Percentiles rank a stretch among this genome's conserved stretches.
phyloP scores from a whole-genome alignment of 1,284 basidiomycete species.

The Puccinia novopanici region DNA sequence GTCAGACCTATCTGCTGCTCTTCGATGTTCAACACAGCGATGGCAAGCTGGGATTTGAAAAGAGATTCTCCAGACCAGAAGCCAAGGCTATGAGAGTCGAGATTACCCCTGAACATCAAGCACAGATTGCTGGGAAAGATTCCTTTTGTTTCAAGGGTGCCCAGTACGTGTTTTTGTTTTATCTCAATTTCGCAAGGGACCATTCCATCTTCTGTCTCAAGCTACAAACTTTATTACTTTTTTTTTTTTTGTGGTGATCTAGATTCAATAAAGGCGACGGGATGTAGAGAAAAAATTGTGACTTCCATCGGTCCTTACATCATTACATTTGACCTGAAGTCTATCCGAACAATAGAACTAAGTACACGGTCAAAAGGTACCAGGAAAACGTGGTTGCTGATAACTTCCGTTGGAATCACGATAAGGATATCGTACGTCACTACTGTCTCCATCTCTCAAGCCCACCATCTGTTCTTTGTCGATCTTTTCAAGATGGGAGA shows the following conservation, averaged over 20 bases:
- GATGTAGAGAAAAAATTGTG: slow-evolving; percentile 54
- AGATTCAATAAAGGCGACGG: slow-evolving; percentile 68
- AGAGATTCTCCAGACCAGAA: slow-evolving; percentile 93
- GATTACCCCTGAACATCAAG: slow-evolving; percentile 77
- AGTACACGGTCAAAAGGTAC: slow-evolving; percentile 64
- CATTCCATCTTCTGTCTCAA: neutral
- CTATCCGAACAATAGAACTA: slow-evolving; percentile 49
- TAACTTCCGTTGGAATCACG: slow-evolving; percentile 91
- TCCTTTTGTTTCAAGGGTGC: slow-evolving; percentile 27
- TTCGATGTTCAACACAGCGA: slow-evolving; percentile 87
- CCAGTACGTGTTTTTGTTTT: slow-evolving; percentile 12
- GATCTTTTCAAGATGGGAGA: neutral
- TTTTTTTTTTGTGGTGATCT: slow-evolving; percentile 19
- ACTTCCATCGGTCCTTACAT: slow-evolving; percentile 45
- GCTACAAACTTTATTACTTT: neutral
- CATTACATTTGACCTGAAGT: slow-evolving; percentile 40
- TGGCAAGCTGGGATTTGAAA: slow-evolving; percentile 85
- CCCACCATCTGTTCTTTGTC: neutral
- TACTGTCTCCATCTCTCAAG: slow-evolving; percentile 45
- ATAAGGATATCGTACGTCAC: slow-evolving; percentile 79
- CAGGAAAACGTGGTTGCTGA: slow-evolving; percentile 93
- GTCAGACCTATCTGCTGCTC: slow-evolving; percentile 87
- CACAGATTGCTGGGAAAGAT: slow-evolving; percentile 2
- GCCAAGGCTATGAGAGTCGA: slow-evolving; percentile 83
- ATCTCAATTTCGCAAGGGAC: too few relatives aligned